phyloP scores from a whole-genome alignment of 495 filamentous ascomycete species.

The Penicillium waksmanii region DNA sequence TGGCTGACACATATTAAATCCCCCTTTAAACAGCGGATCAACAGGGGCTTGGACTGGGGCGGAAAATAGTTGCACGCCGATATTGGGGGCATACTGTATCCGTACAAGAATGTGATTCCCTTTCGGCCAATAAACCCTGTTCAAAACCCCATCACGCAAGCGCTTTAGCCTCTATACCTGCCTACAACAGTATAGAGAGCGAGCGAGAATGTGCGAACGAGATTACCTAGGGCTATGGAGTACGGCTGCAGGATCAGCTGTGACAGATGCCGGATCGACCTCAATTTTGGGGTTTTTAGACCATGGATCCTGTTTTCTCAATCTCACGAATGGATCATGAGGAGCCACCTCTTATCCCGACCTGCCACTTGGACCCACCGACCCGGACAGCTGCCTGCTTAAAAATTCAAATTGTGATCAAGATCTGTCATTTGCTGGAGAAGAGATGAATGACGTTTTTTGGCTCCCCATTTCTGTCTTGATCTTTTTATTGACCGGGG shows the following conservation, averaged over 20 bases:
- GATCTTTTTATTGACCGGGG: constrained; percentile 2
- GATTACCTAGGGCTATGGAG: too few relatives aligned
- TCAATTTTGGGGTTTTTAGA: constrained; percentile 25
- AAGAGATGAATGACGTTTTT: constrained; percentile 19
- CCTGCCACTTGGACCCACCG: constrained; percentile 19
- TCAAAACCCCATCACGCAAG: not conserved
- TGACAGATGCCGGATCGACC: constrained; percentile 18
- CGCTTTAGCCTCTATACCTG: not conserved
- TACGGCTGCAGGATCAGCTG: not conserved
- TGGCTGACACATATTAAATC: constrained; percentile 1
- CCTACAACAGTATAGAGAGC: not conserved
- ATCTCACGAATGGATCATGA: constrained; percentile 7
- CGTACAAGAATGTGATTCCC: not conserved
- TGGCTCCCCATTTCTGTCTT: not conserved
- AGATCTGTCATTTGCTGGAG: not conserved
- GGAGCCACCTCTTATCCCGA: constrained; percentile 6
- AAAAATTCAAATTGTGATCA: constrained; percentile 10
- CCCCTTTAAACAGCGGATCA: not conserved
- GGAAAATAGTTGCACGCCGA: constrained; percentile 23
- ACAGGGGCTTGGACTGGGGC: not conserved
- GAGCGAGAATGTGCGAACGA: too few relatives aligned
- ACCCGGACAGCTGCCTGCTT: constrained; percentile 5
- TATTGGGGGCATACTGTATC: not conserved
- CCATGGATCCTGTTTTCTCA: constrained; percentile 21
- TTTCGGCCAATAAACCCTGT: not conserved